phyloP scores from a whole-genome alignment of 306 rosid genomes.

The Abrus precatorius region DNA sequence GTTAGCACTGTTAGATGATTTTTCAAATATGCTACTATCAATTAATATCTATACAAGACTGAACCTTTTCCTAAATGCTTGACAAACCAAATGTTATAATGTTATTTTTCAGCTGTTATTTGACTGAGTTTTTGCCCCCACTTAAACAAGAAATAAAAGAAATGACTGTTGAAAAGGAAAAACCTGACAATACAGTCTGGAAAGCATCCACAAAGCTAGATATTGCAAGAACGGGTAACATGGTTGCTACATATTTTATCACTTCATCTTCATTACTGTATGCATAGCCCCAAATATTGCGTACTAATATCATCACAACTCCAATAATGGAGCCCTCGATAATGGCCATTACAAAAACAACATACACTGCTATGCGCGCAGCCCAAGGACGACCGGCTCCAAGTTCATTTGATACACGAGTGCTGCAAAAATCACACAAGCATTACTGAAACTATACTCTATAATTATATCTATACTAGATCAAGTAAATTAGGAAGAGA shows the following conservation, averaged over 20 bases:
- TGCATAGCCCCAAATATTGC: conserved; percentile 75
- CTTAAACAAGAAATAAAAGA: background rate
- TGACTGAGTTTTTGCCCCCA: no score
- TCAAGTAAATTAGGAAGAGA: background rate
- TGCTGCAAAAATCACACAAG: conserved; percentile 49
- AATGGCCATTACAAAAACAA: conserved; percentile 58
- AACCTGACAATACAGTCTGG: conserved; percentile 76
- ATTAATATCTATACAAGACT: no score
- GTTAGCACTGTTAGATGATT: no score
- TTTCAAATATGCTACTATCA: no score
- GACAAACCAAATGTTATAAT: no score
- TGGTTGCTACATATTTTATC: conserved; percentile 57
- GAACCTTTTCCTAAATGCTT: no score
- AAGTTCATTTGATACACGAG: conserved; percentile 77
- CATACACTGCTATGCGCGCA: conserved; percentile 64
- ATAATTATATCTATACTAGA: no score
- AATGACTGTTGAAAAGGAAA: background rate
- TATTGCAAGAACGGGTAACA: conserved; percentile 71
- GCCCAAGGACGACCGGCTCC: conserved; percentile 67
- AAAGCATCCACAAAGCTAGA: conserved; percentile 68
- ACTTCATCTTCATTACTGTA: conserved; percentile 68
- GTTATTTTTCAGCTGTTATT: no score
- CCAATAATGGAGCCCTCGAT: conserved; percentile 60
- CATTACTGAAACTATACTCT: background rate
- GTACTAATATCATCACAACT: conserved; percentile 51